These are phyloP conservation scores for Phialemoniopsis sp. DNA, from an alignment of 2,329 filamentous ascomycete genomes.

Conservation along the genomic window DNA sequence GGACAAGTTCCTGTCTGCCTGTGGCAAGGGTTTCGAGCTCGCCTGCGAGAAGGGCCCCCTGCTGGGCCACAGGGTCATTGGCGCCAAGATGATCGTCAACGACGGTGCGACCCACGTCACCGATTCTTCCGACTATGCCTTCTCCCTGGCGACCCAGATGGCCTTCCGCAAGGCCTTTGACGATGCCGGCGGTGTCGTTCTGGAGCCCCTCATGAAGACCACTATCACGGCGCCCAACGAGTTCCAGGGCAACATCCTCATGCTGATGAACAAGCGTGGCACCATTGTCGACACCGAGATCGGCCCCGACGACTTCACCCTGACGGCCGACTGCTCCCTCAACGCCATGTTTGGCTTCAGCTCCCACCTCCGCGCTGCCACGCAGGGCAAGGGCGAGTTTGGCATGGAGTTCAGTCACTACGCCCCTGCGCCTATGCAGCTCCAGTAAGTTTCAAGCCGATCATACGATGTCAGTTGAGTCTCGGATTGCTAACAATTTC, in stretches of 20 bases:
- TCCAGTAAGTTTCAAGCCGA: conserved; percentile 64
- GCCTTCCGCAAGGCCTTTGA: conserved; percentile 94
- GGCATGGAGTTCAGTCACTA: conserved; percentile 99
- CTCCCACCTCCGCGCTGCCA: conserved; percentile 83
- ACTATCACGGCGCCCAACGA: conserved; percentile 93
- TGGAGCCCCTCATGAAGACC: conserved; percentile 98
- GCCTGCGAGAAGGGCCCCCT: conserved; percentile 84
- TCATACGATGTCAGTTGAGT: conserved; percentile 5
- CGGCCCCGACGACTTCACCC: conserved; percentile 87
- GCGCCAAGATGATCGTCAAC: conserved; percentile 85
- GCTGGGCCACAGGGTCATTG: conserved; percentile 89
- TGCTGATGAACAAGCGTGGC: conserved; percentile 93
- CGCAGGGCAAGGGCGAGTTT: conserved; percentile 98
- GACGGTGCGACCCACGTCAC: conserved; percentile 97
- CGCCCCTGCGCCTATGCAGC: conserved; percentile 75
- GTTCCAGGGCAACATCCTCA: conserved; percentile 95
- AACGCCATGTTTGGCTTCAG: conserved; percentile 99
- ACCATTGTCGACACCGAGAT: conserved; percentile 95
- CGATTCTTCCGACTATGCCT: conserved; percentile 94
- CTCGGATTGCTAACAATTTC: conserved; percentile 15
- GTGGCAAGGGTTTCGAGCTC: conserved; percentile 87
- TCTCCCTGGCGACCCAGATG: conserved; percentile 91
- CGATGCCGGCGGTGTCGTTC: conserved; percentile 73
- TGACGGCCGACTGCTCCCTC: conserved; percentile 86
- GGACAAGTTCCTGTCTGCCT: conserved; percentile 93